A percentile compares a stretch with the other conserved stretches of the same genome.
These are phyloP conservation scores for Fragilaria crotonensis DNA, from an alignment of 108 stramenopile genomes.

Conservation along the genomic window DNA sequence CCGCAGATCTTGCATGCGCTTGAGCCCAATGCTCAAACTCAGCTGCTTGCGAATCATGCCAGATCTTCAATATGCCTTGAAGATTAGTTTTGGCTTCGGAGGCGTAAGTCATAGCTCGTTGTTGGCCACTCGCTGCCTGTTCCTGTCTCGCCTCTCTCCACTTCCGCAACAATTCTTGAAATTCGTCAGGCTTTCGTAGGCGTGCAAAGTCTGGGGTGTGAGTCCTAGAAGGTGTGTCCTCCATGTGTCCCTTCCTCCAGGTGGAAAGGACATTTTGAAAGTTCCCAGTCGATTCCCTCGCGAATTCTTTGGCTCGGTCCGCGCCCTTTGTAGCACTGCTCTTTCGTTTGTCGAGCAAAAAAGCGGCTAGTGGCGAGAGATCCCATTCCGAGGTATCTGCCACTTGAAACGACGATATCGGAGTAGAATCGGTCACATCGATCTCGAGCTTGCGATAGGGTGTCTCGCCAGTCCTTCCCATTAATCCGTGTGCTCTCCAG, in stretches of 20 bases:
- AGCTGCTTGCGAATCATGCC: too few species aligned
- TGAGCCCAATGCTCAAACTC: too few species aligned
- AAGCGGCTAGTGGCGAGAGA: background rate
- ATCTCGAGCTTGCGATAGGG: background rate
- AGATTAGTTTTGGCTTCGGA: too few species aligned
- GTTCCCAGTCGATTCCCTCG: background rate
- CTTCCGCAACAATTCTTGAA: too few species aligned
- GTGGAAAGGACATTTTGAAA: background rate
- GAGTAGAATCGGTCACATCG: background rate
- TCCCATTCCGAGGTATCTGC: background rate
- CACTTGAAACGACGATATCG: background rate
- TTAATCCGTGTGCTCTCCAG: constrained; percentile 9
- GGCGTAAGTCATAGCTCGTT: too few species aligned
- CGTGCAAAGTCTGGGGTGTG: background rate
- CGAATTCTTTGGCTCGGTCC: background rate
- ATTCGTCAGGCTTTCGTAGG: background rate
- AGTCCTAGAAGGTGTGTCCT: background rate
- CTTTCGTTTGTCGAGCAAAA: background rate
- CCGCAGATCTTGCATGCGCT: too few species aligned
- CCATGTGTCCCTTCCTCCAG: background rate
- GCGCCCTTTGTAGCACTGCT: background rate
- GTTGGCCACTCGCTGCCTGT: too few species aligned
- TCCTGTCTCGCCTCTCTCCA: too few species aligned
- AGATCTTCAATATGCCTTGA: too few species aligned
- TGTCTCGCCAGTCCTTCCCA: background rate